Evolutionary conservation across 164 flowering plant species (phyloP), one percentile per base, ranked within the genome.

Genomic region (Piper longum): DNA sequence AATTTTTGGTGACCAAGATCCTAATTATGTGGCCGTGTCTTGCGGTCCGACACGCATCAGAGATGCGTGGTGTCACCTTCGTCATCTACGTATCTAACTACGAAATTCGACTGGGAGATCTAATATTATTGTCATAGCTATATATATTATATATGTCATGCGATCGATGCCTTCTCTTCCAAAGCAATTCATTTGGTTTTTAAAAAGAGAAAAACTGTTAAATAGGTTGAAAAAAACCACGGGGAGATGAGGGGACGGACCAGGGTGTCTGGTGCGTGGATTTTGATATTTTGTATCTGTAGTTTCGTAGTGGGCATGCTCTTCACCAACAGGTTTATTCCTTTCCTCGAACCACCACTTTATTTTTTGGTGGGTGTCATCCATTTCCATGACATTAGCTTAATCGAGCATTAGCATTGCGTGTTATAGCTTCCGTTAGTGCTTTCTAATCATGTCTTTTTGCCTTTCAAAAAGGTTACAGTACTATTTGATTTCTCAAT

Each of bases 301-400:
- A 83, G 76, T 74, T 91, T 91, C 76, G 64, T 81, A 62, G 59
- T 84, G 52, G 95, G 97, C 44, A 70, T 85, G 71, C 74, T 87
- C 69, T 76, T 85, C 76, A 77, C 89, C 7, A 77, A 72, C 81
- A 79, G 87, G 98, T 87, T 14, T n/a, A 65, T 60, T 59, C 17
- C 58, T 56, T 61, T 43, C 43, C 41, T 57, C 60, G 65, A 36
- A 39, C 16, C 44, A 52, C 18, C 2, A 12, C 18, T 42, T 43
- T 43, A 3, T 5, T n/a, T 41, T 64, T 39, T 56, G 19, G 17
- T 86, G 19, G 57, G 55, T 41, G 14, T 62, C 19, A 14, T 54
- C 19, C 43, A 13, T 57, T 57, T 57, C 12, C 41, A 11, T 36
- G 41, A 6, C 5, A 18, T 18, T 4, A 57, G 60, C 5, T 26